A percentile compares a stretch with the other conserved stretches of the same genome.
Evolutionary conservation across 768 basidiomycete genomes (phyloP).

Genomic region (Pseudohyphozyma bogoriensis): DNA sequence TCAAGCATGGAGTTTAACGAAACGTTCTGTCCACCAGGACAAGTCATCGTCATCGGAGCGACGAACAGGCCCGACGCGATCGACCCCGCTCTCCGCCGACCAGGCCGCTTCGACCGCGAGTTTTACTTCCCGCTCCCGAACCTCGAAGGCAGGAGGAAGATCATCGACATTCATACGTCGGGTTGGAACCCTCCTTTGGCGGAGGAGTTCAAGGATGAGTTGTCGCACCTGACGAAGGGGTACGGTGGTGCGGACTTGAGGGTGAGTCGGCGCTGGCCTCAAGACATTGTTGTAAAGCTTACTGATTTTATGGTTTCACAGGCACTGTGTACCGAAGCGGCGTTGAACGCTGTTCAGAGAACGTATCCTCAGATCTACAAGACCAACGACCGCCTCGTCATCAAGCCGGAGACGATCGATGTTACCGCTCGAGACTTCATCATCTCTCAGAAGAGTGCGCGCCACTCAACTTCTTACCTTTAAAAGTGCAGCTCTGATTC

Average conservation of each 20-base stretch:
- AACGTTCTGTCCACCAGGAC: slow-evolving; percentile 45
- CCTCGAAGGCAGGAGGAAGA: slow-evolving; percentile 72
- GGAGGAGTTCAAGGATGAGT: slow-evolving; percentile 48
- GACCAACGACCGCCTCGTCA: slow-evolving; percentile 67
- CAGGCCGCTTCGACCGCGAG: slow-evolving; percentile 92
- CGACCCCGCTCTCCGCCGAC: slow-evolving; percentile 85
- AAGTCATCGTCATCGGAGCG: slow-evolving; percentile 94
- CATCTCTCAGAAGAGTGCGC: slow-evolving; percentile 88
- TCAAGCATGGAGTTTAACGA: no score
- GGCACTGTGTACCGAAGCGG: slow-evolving; percentile 95
- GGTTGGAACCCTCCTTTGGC: slow-evolving; percentile 78
- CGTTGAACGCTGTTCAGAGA: slow-evolving; percentile 88
- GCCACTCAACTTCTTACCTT: no score
- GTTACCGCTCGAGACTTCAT: slow-evolving; percentile 87
- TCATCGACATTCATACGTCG: slow-evolving; percentile 77
- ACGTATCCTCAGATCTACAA: slow-evolving; percentile 97
- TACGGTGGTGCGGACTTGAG: slow-evolving; percentile 95
- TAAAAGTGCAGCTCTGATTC: no score
- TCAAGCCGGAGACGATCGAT: slow-evolving; percentile 74
- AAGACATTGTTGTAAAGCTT: no score
- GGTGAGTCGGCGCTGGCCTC: slow-evolving; percentile 45
- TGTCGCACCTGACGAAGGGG: slow-evolving; percentile 86
- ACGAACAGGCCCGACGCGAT: slow-evolving; percentile 97
- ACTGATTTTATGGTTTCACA: slow-evolving; percentile 31
- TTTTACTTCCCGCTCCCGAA: slow-evolving; percentile 93